Evolutionary conservation across 306 rosid genomes (phyloP).

Genomic region (Medicago ruthenica): DNA sequence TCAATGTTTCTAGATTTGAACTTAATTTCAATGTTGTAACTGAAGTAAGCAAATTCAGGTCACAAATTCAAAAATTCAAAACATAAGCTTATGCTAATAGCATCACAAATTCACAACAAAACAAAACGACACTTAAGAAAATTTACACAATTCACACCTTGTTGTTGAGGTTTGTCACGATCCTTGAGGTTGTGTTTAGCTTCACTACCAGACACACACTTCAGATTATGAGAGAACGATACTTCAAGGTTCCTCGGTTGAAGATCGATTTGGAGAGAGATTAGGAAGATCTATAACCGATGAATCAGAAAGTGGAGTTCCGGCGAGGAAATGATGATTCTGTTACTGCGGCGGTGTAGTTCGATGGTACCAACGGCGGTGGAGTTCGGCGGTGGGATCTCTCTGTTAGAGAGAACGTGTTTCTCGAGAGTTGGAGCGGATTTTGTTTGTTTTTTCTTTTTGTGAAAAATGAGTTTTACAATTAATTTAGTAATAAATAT

Average conservation of each 20-base stretch:
- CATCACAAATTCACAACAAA: not conserved
- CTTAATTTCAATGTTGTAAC: conserved; percentile 14
- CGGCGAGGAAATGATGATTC: conserved; percentile 45
- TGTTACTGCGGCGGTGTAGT: conserved; percentile 36
- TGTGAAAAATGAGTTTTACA: too few relatives aligned
- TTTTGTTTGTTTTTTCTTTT: too few relatives aligned
- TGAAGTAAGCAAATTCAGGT: not conserved
- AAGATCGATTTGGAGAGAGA: conserved; percentile 45
- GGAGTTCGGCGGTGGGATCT: conserved; percentile 36
- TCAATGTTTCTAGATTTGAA: not conserved
- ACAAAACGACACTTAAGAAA: too few relatives aligned
- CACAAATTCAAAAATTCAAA: not conserved
- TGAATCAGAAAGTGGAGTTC: conserved; percentile 50
- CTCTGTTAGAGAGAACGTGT: not conserved
- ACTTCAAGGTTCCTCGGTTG: conserved; percentile 44
- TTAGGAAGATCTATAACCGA: conserved; percentile 48
- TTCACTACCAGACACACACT: conserved; percentile 60
- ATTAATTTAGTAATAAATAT: too few relatives aligned
- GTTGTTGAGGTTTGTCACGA: conserved; percentile 44
- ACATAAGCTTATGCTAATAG: not conserved
- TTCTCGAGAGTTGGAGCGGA: too few relatives aligned
- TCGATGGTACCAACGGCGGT: conserved; percentile 61
- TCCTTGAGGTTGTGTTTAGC: conserved; percentile 55
- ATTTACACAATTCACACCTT: conserved; percentile 57
- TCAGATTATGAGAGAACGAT: conserved; percentile 41